A percentile compares a stretch with the other conserved stretches of the same genome.
phyloP scores from a whole-genome alignment of 2,329 filamentous ascomycete species.

The Dryadomyces sulphureus region DNA sequence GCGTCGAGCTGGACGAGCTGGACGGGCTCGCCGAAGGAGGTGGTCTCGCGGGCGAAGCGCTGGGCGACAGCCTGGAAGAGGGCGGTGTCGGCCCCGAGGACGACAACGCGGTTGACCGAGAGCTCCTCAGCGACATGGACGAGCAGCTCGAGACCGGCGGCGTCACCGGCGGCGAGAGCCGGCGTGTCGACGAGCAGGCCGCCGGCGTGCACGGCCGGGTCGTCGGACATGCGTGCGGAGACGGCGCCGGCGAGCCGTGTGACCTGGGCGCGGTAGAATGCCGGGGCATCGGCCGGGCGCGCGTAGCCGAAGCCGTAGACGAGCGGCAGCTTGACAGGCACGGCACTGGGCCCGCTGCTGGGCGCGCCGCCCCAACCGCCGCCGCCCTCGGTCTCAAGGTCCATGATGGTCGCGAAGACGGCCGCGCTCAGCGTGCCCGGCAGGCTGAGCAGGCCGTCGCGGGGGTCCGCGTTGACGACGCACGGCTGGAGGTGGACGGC shows the following conservation, averaged over 20 bases:
- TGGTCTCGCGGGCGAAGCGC: constrained; percentile 45
- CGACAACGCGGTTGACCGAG: constrained; percentile 65
- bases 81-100: constrained; percentile 53
- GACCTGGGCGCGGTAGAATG: constrained; percentile 58
- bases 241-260: constrained; percentile 67
- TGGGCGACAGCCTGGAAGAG: constrained; percentile 62
- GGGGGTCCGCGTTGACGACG: constrained; percentile 72
- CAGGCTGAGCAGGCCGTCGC: constrained; percentile 62
- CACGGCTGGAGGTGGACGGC: constrained; percentile 46
- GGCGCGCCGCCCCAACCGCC: constrained; percentile 74
- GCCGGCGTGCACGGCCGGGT: constrained; percentile 52
- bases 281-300: constrained; percentile 56
- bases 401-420: constrained; percentile 76
- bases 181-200: constrained; percentile 82
- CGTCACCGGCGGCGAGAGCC: constrained; percentile 43
- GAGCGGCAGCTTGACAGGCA: constrained; percentile 83
- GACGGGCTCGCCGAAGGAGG: constrained; percentile 50
- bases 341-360: constrained; percentile 73
- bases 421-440: constrained; percentile 74
- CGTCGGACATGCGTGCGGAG: constrained; percentile 62
- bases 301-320: constrained; percentile 77
- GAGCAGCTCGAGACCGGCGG: constrained; percentile 55
- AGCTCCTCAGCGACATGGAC: constrained; percentile 55
- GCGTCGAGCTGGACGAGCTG: constrained; percentile 67
- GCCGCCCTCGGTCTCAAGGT: constrained; percentile 62